Conservation (phyloP, 1,139 yeast genomes). For the Taiozyma sp. region DNA sequence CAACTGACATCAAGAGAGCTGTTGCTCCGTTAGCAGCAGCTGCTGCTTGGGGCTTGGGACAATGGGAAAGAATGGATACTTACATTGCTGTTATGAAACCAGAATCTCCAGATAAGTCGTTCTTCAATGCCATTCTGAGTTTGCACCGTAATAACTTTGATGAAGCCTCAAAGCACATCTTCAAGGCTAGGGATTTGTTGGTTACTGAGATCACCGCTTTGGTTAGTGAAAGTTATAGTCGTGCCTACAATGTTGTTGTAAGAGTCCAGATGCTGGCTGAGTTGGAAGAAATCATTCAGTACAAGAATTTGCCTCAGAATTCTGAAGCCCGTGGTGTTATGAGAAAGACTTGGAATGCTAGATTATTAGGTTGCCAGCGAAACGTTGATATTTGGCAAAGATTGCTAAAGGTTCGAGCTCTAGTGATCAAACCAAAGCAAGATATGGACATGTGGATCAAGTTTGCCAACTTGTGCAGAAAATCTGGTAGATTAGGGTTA, state of each 20-base stretch:
- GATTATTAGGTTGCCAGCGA: conserved; percentile 89
- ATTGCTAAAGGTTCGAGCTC: conserved; percentile 86
- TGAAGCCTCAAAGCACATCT: conserved; percentile 74
- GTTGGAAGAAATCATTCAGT: conserved; percentile 87
- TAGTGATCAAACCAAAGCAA: conserved; percentile 91
- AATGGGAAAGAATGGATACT: conserved; percentile 95
- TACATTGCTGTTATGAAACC: conserved; percentile 86
- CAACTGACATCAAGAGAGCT: conserved; percentile 69
- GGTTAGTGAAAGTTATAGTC: conserved; percentile 91
- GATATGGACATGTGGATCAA: conserved; percentile 99
- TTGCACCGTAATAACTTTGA: conserved; percentile 83
- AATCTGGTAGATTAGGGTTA: conserved; percentile 84
- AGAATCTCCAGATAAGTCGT: conserved; percentile 92
- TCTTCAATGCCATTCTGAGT: conserved; percentile 84
- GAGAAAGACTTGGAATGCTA: conserved; percentile 90
- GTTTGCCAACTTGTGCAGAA: conserved; percentile 92
- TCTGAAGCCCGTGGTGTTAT: conserved; percentile 73
- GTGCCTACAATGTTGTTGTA: conserved; percentile 96
- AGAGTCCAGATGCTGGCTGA: conserved; percentile 97
- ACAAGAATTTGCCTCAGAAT: conserved; percentile 77
- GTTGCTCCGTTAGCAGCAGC: conserved; percentile 99
- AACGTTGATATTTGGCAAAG: conserved; percentile 99
- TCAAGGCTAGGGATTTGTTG: conserved; percentile 78
- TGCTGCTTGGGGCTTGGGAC: conserved; percentile 98
- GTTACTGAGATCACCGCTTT: conserved; percentile 93